phyloP scores from a whole-genome alignment of 768 basidiomycete genomes.

The Boletus pseudopeckii region DNA sequence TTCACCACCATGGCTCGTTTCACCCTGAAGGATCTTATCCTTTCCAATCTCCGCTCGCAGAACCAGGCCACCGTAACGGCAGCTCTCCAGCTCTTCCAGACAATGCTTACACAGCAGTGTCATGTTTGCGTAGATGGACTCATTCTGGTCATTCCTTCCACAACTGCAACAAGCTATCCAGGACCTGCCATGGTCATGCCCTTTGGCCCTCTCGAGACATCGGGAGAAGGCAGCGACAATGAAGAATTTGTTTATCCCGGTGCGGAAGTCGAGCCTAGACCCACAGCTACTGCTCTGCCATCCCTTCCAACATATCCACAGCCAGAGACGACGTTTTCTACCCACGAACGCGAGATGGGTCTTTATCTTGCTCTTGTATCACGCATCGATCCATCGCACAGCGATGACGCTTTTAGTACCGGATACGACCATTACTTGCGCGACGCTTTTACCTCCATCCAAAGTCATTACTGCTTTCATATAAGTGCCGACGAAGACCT shows the following conservation, averaged over 20 bases:
- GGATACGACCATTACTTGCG: slow-evolving; percentile 81
- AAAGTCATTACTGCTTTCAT: slow-evolving; percentile 59
- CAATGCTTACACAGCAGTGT: slow-evolving; percentile 70
- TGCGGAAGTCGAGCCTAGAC: slow-evolving; percentile 19
- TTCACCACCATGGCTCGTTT: slow-evolving; percentile 86
- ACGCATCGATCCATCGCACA: slow-evolving; percentile 69
- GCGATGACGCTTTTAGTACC: slow-evolving; percentile 73
- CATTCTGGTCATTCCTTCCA: slow-evolving; percentile 65
- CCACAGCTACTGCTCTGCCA: slow-evolving; percentile 11
- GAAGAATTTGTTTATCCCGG: slow-evolving; percentile 45
- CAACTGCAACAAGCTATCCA: slow-evolving; percentile 71
- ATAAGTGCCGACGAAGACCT: slow-evolving; percentile 42
- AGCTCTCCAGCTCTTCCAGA: slow-evolving; percentile 77
- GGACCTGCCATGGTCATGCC: slow-evolving; percentile 44
- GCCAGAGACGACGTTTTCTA: slow-evolving; percentile 72
- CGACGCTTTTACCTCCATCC: slow-evolving; percentile 68
- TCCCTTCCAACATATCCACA: slow-evolving; percentile 46
- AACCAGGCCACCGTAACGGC: slow-evolving; percentile 65
- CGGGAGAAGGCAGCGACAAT: slow-evolving; percentile 49
- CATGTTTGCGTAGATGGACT: slow-evolving; percentile 62
- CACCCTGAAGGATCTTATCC: slow-evolving; percentile 84
- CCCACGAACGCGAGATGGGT: slow-evolving; percentile 80
- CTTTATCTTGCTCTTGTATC: slow-evolving; percentile 77
- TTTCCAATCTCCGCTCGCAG: slow-evolving; percentile 72
- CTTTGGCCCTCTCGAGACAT: slow-evolving; percentile 16